Conservation (phyloP, 2,329 filamentous ascomycete species). For the Penicillium digitatum region DNA sequence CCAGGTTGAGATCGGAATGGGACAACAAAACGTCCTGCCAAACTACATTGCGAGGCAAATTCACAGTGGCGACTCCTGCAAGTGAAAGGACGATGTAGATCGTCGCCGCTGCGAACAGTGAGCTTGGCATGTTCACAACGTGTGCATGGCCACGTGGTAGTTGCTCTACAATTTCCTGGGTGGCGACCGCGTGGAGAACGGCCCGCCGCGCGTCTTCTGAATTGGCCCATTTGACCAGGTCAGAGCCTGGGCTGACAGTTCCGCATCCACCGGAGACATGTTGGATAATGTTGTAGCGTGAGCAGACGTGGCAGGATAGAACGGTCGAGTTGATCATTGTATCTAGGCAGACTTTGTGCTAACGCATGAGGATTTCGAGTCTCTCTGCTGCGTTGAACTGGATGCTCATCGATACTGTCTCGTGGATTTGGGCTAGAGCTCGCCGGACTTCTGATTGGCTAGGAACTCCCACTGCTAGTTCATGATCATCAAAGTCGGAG, state of each 20-base stretch:
- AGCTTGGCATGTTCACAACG: slow-evolving; percentile 45
- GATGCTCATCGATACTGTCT: slow-evolving; percentile 37
- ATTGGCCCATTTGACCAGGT: slow-evolving; percentile 39
- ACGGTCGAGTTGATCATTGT: slow-evolving; percentile 41
- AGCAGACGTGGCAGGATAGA: slow-evolving; percentile 41
- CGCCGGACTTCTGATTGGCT: slow-evolving; percentile 38
- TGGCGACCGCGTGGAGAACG: slow-evolving; percentile 44
- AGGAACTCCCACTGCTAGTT: slow-evolving; percentile 41
- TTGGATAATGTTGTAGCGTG: slow-evolving; percentile 38
- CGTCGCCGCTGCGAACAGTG: slow-evolving; percentile 44
- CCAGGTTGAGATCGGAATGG: slow-evolving; percentile 28
- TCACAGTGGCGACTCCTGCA: slow-evolving; percentile 36
- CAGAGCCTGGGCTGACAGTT: slow-evolving; percentile 29
- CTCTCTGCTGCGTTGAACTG: slow-evolving; percentile 37
- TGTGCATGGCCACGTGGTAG: slow-evolving; percentile 45
- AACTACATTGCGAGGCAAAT: slow-evolving; percentile 39
- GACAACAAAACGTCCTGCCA: slow-evolving; percentile 42
- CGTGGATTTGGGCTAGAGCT: slow-evolving; percentile 41
- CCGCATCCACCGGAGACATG: slow-evolving; percentile 37
- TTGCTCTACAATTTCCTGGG: slow-evolving; percentile 47
- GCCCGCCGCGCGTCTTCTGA: slow-evolving; percentile 41
- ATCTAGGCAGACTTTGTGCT: slow-evolving; percentile 47
- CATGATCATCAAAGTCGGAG: slow-evolving; percentile 40
- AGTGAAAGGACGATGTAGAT: slow-evolving; percentile 43
- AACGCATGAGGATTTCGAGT: slow-evolving; percentile 43